Base-by-base conservation (phyloP, 352 stramenopile genomes). In the Phytopythium helicoides region DNA sequence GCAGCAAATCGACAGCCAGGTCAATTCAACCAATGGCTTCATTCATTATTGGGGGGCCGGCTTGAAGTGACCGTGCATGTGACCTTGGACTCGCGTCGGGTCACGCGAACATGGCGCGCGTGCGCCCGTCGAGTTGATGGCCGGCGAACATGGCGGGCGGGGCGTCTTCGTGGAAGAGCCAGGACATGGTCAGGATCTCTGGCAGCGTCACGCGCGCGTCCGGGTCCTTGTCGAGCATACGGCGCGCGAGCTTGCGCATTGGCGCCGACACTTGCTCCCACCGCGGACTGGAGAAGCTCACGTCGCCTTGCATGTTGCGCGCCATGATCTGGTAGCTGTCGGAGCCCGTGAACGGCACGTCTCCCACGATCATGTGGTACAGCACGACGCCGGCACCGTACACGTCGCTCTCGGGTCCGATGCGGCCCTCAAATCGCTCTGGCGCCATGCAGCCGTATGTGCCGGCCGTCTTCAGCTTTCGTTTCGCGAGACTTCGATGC, bases 391-490 rank as follows among this genome's bases (percentile, higher is more conserved):
- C 75, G 15, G 66, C 78, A 12, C 78, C 73, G 49, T 89, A 89
- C 18, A 87, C 73, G 41, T 89, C 78, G 33, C 73, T 67, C 40
- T 82, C 71, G 0, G 64, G 71, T 7, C 73, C 78, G 26, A 61
- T 76, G 5, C 21, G 55, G 6, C 73, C 75, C 9, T 86, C 63
- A 26, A 87, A 89, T 2, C 73, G 75, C 60, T 86, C 73, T 0
- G 75, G 73, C 7, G 78, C 73, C 78, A 89, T 89, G 52, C 73
- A 87, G 9, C 78, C 73, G 53, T 73, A 87, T 4, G 78, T 87
- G 0, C 73, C 73, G 2, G 62, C 56, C 14, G 66, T 47, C 25
- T 64, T 71, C 28, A 53, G 34, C 26, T 51, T 35, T 3, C 51
- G 54, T 18, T 28, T 46, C 19, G 18, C 19, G 39, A 31, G 39